Evolutionary conservation across 805 yeast genomes (phyloP).

Genomic region (Candida argentea): DNA sequence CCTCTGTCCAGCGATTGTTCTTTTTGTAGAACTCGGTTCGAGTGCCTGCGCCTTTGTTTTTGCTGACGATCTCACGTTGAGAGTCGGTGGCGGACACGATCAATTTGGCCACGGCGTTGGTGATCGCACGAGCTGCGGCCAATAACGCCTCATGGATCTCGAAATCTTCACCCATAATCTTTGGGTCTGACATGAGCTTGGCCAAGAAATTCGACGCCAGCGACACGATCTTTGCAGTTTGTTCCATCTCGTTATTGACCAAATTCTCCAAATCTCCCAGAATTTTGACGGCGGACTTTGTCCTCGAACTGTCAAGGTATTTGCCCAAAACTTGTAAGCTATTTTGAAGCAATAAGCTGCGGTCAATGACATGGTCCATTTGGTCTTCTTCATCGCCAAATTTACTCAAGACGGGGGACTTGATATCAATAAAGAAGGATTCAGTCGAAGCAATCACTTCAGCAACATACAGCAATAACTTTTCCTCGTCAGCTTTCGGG

Average conservation of each 20-base stretch:
- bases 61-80: slow-evolving; percentile 70
- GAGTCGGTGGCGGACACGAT: slow-evolving; percentile 71
- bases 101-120: slow-evolving; percentile 63
- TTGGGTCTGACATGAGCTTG: slow-evolving; percentile 42
- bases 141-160: slow-evolving; percentile 71
- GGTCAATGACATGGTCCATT: slow-evolving; percentile 66
- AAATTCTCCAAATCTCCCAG: slow-evolving; percentile 54
- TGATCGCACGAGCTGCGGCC: slow-evolving; percentile 69
- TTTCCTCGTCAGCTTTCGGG: slow-evolving; percentile 44
- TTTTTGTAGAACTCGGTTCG: slow-evolving; percentile 73
- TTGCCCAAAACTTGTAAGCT: slow-evolving; percentile 48
- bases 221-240: slow-evolving; percentile 62
- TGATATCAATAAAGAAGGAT: slow-evolving; percentile 48
- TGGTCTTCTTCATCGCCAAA: slow-evolving; percentile 50
- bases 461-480: slow-evolving; percentile 37
- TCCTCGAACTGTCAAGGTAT: slow-evolving; percentile 44
- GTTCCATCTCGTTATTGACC: slow-evolving; percentile 64
- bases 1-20: slow-evolving; percentile 90
- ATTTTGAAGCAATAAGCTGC: slow-evolving; percentile 67
- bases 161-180: slow-evolving; percentile 44
- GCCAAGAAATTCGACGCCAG: slow-evolving; percentile 54
- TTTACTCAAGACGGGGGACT: slow-evolving; percentile 40
- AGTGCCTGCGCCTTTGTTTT: slow-evolving; percentile 55
- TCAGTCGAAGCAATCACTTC: slow-evolving; percentile 49
- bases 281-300: slow-evolving; percentile 18